Evolutionary conservation across 1,284 basidiomycete species (phyloP), one percentile per base, ranked within the genome.

Genomic region (Apiotrichum montevideense): DNA sequence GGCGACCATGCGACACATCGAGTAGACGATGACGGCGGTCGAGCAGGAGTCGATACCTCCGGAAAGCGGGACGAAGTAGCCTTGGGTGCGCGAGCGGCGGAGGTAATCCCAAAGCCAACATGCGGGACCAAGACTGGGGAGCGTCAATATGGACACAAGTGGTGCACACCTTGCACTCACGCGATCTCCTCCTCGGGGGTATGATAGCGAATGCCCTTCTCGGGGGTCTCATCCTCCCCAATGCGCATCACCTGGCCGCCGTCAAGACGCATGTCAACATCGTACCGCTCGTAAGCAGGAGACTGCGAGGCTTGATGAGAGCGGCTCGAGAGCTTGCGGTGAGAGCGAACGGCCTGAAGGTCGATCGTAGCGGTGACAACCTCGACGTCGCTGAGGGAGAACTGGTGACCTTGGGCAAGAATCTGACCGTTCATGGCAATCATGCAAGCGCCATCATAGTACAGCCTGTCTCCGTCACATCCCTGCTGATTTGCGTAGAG

Each of bases 31-130:
- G 42, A 89, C 85, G 0, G 95, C 88, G 0, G 96, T 98, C 2
- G 96, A 92, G 68, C 95, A 98, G 66, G 88, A 92, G 72, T 98
- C 95, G 59, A 98, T 94, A 10, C 95, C 96, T n/a, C 96, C 95
- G 54, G 90, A 95, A 6, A 99, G 82, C 1, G 96, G 96, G 33
- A 98, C 79, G 72, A 98, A 98, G 78, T 94, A 98, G 1, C 96
- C 95, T 67, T 95, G 90, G 0, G 88, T 92, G 4, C 90, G 82
- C 11, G 95, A 98, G 41, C 95, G 85, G 33, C 95, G 83, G 42
- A 99, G 83, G 69, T 98, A 98, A 75, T 99, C 96, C 96, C 95
- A 99, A 7, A 99, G 81, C 95, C 95, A 99, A 72, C 95, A 98
- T 4, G 95, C 96, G 1, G 95, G 95, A 5, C 95, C 96, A 3